Base-by-base conservation (phyloP, 805 yeast genomes). In the Candida awuae region DNA sequence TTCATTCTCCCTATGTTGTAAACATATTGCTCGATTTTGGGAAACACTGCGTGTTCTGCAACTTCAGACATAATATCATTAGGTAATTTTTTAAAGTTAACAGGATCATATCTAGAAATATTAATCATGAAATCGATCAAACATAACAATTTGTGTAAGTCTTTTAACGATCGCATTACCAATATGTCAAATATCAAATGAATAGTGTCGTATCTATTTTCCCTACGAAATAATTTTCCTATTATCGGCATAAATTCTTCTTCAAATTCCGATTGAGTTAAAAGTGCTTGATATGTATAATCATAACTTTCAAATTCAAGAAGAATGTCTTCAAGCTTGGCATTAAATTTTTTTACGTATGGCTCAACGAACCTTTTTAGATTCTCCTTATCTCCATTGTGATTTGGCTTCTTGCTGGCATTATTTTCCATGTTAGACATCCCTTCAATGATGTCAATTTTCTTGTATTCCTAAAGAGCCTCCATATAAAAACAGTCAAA, bases 71-170 rank as follows among this genome's bases (percentile, higher is more conserved):
- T 22, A 2, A 54, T 29, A n/a, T 52, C 58, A 35, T 46, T 50
- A 2, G 58, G 58, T 12, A 55, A 38, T 15, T 38, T 34, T 3
- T 41, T 38, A 35, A 53, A 54, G 6, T 29, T 39, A n/a, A 38
- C 38, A 6, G 52, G 33, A 34, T 55, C 52, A 22, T 45, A 34
- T 19, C 46, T 49, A 5, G 54, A 47, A 18, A 54, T 36, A 20
- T 46, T 48, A 4, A 54, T 38, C 34, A 45, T 20, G 19, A 51
- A 52, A 43, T 55, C 59, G 26, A 55, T 43, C 16, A 55, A n/a
- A 25, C 55, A 52, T 10, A 55, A 29, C 8, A 50, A 38, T 30
- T 47, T 46, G 26, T 46, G 38, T 8, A 30, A 13, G 30, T 49
- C 47, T 14, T 28, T 34, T 1, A 36, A n/a, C 5, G 42, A 32